Evolutionary conservation across 345 rosid species (phyloP), one percentile per base, ranked within the genome.

Genomic region (Salix arbutifolia): DNA sequence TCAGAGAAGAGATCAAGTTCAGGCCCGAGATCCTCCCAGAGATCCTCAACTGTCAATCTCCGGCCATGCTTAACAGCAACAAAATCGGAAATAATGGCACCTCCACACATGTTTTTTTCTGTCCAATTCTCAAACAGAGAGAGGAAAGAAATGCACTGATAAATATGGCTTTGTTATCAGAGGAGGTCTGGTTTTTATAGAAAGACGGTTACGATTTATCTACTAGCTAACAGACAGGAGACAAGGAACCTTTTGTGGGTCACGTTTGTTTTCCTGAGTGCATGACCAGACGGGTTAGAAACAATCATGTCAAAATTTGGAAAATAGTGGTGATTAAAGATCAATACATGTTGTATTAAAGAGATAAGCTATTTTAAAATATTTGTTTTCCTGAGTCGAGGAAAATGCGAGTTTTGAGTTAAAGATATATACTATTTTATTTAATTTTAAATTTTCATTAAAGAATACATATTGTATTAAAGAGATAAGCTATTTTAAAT

Each of bases 11-110:
- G 73, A 80, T 90, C 95, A 19, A 88, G 84, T 71, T 86, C 87
- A 2, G 91, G 84, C 97, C 98, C 91, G 69, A 86, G 87, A 72
- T 91, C 89, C 64, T 83, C 84, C 97, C 98, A 94, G 69, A 86
- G 87, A 72, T 91, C 89, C 64, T 83, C 84, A 7, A 86, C 80
- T 44, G 88, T 82, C 70, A 86, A 67, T 28, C 75, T 83, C 79
- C 92, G 85, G 75, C 88, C 85, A 28, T 83, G 79, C 65, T 73
- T 71, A 71, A 81, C 83, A 23, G 82, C 78, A 65, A 76, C 78
- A 72, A 71, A 77, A 74, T 85, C 92, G 74, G 90, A 82, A 56
- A 92, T 87, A 8, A 91, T 71, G 40, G 90, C 90, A 74, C 98
- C 98, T 37, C 96, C 96, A 73, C 98, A 94, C 98, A 94, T 94